Conservation (phyloP, 2,329 filamentous ascomycete species). For the Plectosphaerella sp. region DNA sequence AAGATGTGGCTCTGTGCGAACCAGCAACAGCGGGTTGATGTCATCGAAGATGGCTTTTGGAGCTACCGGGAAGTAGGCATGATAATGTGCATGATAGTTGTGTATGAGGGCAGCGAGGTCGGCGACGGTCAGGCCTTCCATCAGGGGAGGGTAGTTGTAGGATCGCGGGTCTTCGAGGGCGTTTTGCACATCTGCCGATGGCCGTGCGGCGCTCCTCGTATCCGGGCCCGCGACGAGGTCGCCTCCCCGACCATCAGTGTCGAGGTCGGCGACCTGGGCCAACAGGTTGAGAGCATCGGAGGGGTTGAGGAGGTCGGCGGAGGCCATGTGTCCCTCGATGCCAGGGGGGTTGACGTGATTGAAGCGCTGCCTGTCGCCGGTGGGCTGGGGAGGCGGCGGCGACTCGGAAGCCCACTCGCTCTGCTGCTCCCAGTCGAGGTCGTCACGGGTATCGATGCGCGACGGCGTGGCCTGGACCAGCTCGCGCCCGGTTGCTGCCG, state of each 20-base stretch:
- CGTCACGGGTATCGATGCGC: no score
- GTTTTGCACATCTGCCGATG: slow-evolving; percentile 1
- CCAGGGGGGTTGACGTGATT: slow-evolving; percentile 12
- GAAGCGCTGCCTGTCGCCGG: slow-evolving; percentile 6
- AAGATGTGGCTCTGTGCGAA: slow-evolving; percentile 59
- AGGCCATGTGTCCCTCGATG: slow-evolving; percentile 34
- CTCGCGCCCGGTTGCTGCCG: not conserved
- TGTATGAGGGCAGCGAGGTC: slow-evolving; percentile 19
- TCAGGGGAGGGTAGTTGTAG: slow-evolving; percentile 24
- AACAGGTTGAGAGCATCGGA: slow-evolving; percentile 35
- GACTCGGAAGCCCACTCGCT: slow-evolving; percentile 12
- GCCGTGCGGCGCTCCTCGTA: slow-evolving; percentile 8
- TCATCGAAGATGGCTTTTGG: slow-evolving; percentile 55
- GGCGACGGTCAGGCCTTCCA: slow-evolving; percentile 21
- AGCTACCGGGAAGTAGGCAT: slow-evolving; percentile 67
- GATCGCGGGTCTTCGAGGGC: slow-evolving; percentile 1
- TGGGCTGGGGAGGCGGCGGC: slow-evolving; percentile 12
- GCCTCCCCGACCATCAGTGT: slow-evolving; percentile 16
- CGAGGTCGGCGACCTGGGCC: slow-evolving; percentile 35
- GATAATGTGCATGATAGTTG: slow-evolving; percentile 58
- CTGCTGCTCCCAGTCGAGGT: slow-evolving; percentile 1
- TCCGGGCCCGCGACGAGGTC: slow-evolving; percentile 5
- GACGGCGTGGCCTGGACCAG: no score
- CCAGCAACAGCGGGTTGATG: slow-evolving; percentile 47
- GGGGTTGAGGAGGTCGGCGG: slow-evolving; percentile 33